Evolutionary conservation across 2,329 filamentous ascomycete genomes (phyloP), one percentile per base, ranked within the genome.

Genomic region (Scedosporium aurantiacum): DNA sequence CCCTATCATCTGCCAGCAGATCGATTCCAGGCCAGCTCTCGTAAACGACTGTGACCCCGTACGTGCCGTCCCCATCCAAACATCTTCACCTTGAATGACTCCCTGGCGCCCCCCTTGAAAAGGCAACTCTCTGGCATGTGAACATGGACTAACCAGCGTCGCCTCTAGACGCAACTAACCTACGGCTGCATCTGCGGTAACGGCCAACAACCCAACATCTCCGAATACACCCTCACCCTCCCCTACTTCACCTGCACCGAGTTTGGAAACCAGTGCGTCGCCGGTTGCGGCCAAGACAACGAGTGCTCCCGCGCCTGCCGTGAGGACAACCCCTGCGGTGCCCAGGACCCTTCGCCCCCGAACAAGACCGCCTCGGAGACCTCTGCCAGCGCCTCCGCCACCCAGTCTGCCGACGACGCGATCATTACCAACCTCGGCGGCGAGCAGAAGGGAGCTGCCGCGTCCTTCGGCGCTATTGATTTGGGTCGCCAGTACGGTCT

Each of bases 191-290:
- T 90, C 67, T 94, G 89, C 77, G 79, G 80, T 64, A 79, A 88
- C 70, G 82, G 83, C 70, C 71, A 80, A 64, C 75, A 81, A 60
- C 89, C 89, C 66, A 91, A 92, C 74, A 75, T 90, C 57, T 84
- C 86, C 68, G 81, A 92, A 74, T 94, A 88, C 80, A 87, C 86
- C 21, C 80, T 90, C 67, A 92, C 89, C 1, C 78, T 94, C 27
- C 89, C 90, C 40, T 93, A 84, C 80, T 90, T 86, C 75, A 80
- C 85, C 67, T 94, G 89, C 81, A 80, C 79, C 56, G 80, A 88
- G 74, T 90, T 82, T 80, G 86, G 83, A 67, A 84, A 77, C 71
- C 82, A 90, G 73, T 91, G 88, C 71, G 84, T 88, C 12, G 69
- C 66, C 2, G 73, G 64, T 62, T 91, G 88, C 73, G 76, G 73